A percentile compares a stretch with the other conserved stretches of the same genome.
These are phyloP conservation scores for Friedmanniomyces simplex DNA, from an alignment of 495 filamentous ascomycete species.

Conservation along the genomic window DNA sequence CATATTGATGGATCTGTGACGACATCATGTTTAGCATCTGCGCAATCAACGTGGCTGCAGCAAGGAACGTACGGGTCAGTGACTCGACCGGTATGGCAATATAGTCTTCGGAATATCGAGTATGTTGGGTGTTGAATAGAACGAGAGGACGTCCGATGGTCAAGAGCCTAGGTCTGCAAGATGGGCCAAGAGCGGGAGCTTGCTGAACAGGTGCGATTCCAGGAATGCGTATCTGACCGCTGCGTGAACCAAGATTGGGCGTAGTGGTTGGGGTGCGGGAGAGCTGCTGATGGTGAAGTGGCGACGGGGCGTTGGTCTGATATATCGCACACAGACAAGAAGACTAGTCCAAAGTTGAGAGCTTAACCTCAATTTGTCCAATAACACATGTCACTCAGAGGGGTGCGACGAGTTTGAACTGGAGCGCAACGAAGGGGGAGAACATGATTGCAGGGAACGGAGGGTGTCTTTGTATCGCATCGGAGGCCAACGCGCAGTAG, in stretches of 20 bases:
- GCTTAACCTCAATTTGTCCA: conserved; percentile 13
- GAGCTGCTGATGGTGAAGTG: background rate
- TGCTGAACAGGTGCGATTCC: background rate
- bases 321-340: background rate
- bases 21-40: background rate
- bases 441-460: background rate
- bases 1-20: conserved; percentile 24
- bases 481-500: too few relatives aligned
- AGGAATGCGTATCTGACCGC: background rate
- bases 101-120: background rate
- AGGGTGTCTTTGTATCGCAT: too few relatives aligned
- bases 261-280: background rate
- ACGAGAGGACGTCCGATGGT: background rate
- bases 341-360: conserved; percentile 3
- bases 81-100: background rate
- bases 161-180: background rate
- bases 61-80: background rate
- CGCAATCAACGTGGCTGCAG: conserved; percentile 20
- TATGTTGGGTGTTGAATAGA: background rate
- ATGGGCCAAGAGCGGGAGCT: too few relatives aligned
- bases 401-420: background rate
- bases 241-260: background rate
- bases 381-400: conserved; percentile 14
- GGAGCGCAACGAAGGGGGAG: background rate
- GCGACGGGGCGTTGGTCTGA: background rate